Conservation (phyloP, 768 basidiomycete species). For the Dacryopinax spathularia region DNA sequence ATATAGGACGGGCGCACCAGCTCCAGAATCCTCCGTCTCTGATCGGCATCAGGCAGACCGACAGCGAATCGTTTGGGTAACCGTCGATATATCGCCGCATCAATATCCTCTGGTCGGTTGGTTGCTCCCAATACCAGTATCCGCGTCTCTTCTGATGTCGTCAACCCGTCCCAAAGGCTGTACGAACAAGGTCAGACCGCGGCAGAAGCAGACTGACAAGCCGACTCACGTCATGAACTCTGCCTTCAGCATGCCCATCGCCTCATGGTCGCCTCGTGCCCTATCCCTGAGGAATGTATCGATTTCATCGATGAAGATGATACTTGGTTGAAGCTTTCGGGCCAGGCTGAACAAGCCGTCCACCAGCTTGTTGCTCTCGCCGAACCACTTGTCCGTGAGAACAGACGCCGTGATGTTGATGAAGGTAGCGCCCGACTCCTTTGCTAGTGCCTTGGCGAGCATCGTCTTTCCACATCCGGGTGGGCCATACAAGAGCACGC, state of each 20-base stretch:
- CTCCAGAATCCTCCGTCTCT: constrained; percentile 69
- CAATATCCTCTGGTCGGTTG: constrained; percentile 86
- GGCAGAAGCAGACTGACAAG: not conserved
- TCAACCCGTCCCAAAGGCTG: constrained; percentile 90
- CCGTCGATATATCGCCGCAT: constrained; percentile 74
- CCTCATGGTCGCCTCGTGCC: constrained; percentile 82
- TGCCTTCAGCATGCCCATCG: constrained; percentile 97
- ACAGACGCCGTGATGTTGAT: constrained; percentile 72
- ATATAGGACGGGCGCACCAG: too few species aligned
- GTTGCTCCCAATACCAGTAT: constrained; percentile 91
- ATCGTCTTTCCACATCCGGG: constrained; percentile 99
- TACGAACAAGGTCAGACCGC: not conserved
- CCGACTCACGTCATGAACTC: constrained; percentile 74
- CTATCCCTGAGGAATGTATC: constrained; percentile 88
- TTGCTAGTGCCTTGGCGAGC: constrained; percentile 96
- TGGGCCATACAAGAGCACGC: constrained; percentile 88
- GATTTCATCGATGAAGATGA: constrained; percentile 98
- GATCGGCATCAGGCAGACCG: constrained; percentile 58
- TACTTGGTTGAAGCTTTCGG: constrained; percentile 80
- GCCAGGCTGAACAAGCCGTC: constrained; percentile 89
- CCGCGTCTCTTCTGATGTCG: constrained; percentile 53
- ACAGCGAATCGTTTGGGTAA: constrained; percentile 96
- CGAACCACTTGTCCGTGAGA: constrained; percentile 71
- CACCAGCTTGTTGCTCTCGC: constrained; percentile 88
- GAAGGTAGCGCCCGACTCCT: constrained; percentile 93